phyloP scores from a whole-genome alignment of 768 basidiomycete genomes.

The Termitomyces sp. region DNA sequence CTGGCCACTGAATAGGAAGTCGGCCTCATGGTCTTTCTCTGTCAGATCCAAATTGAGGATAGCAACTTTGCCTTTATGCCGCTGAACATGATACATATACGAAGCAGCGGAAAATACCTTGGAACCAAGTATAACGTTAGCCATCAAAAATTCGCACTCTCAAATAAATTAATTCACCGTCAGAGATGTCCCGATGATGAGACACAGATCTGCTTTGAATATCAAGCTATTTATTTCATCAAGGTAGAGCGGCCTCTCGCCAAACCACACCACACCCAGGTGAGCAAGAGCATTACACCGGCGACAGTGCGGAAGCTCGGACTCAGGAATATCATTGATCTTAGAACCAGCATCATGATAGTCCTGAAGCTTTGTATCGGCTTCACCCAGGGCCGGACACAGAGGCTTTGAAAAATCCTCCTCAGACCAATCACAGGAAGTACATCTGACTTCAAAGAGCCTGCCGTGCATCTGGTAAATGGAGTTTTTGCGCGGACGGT shows the following conservation, averaged over 20 bases:
- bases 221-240: slow-evolving; percentile 35
- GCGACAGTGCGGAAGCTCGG: slow-evolving; percentile 37
- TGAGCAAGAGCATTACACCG: slow-evolving; percentile 37
- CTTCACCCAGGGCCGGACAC: slow-evolving; percentile 29
- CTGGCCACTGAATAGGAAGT: slow-evolving; percentile 45
- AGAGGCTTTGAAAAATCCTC: slow-evolving; percentile 16
- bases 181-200: slow-evolving; percentile 53
- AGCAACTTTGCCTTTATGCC: slow-evolving; percentile 32
- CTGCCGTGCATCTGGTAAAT: slow-evolving; percentile 58
- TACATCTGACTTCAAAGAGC: slow-evolving; percentile 50
- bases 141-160: background rate
- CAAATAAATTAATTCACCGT: slow-evolving; percentile 15
- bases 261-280: slow-evolving; percentile 58
- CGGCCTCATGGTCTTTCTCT: slow-evolving; percentile 32
- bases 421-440: slow-evolving; percentile 26
- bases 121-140: background rate
- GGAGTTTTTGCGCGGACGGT: background rate
- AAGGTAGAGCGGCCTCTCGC: slow-evolving; percentile 35
- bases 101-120: slow-evolving; percentile 41
- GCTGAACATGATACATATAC: slow-evolving; percentile 27
- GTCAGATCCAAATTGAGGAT: slow-evolving; percentile 32
- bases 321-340: slow-evolving; percentile 24
- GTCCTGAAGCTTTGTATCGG: slow-evolving; percentile 20
- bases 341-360: slow-evolving; percentile 1
- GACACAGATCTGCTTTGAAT: slow-evolving; percentile 39